A percentile compares a stretch with the other conserved stretches of the same genome.
These are phyloP conservation scores for Adansonia grandidieri DNA, from an alignment of 441 rosid genomes.

Conservation along the genomic window DNA sequence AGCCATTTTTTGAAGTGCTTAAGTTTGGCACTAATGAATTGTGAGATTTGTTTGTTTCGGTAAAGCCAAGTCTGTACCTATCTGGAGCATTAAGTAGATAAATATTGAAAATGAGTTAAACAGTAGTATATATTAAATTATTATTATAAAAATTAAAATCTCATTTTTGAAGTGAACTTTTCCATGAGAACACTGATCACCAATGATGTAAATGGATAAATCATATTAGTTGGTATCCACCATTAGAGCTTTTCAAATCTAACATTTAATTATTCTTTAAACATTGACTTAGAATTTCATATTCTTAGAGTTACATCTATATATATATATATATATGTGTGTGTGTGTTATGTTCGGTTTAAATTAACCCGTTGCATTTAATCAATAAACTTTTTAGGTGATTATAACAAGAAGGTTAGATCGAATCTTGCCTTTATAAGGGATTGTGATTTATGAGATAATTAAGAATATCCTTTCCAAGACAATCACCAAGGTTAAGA, in stretches of 20 bases:
- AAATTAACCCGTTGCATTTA: background rate
- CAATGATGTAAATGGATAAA: background rate
- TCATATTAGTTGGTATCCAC: slow-evolving; percentile 18
- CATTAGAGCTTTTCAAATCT: background rate
- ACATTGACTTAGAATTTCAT: background rate
- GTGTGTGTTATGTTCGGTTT: background rate
- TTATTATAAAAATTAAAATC: background rate
- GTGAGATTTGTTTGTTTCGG: slow-evolving; percentile 2
- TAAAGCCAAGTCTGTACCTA: background rate
- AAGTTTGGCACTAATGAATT: slow-evolving; percentile 6
- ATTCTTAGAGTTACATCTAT: background rate
- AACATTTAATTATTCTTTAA: background rate
- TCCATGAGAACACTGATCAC: background rate
- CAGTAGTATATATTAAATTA: no score
- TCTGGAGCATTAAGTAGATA: background rate
- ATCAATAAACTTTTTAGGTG: background rate
- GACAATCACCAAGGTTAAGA: no score
- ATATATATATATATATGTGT: background rate
- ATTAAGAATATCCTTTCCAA: background rate
- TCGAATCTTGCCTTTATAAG: background rate
- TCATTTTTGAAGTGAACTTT: background rate
- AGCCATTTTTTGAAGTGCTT: background rate
- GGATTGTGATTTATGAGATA: background rate
- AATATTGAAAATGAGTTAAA: background rate
- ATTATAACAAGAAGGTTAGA: background rate